A percentile compares a stretch with the other conserved stretches of the same genome.
phyloP scores from a whole-genome alignment of 331 rosid genomes.

The Telfairia occidentalis region DNA sequence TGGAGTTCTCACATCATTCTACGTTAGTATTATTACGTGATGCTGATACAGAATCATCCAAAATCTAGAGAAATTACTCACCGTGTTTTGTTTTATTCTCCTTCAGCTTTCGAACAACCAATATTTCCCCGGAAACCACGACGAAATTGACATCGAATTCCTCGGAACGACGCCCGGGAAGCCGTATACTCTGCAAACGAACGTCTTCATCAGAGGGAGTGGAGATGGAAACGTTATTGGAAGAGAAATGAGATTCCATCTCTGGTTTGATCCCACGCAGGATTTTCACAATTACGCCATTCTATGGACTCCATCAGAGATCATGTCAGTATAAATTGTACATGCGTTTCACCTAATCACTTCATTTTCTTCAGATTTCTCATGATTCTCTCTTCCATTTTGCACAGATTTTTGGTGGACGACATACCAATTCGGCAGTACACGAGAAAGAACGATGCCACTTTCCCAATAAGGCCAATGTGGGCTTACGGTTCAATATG shows the following conservation, averaged over 20 bases:
- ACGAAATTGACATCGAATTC: constrained; percentile 84
- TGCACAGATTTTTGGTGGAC: constrained; percentile 67
- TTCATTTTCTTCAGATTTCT: background rate
- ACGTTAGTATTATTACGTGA: constrained; percentile 36
- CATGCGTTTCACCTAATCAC: background rate
- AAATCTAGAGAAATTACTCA: background rate
- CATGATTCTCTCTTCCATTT: background rate
- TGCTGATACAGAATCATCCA: background rate
- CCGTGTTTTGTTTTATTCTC: background rate
- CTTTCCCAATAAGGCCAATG: constrained; percentile 73
- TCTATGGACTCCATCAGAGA: constrained; percentile 67
- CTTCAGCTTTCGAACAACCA: constrained; percentile 76
- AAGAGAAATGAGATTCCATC: constrained; percentile 67
- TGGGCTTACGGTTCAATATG: constrained; percentile 79
- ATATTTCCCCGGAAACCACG: constrained; percentile 70
- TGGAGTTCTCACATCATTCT: constrained; percentile 68
- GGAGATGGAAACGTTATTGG: constrained; percentile 66
- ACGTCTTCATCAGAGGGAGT: constrained; percentile 77
- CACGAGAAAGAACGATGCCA: constrained; percentile 53
- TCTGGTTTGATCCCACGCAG: constrained; percentile 90
- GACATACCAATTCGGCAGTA: constrained; percentile 78
- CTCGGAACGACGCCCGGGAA: constrained; percentile 68
- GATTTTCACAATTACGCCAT: constrained; percentile 74
- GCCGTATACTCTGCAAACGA: constrained; percentile 79
- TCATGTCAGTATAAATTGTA: constrained; percentile 41